phyloP scores from a whole-genome alignment of 75 land plant species.

The Cryptomeria japonica region DNA sequence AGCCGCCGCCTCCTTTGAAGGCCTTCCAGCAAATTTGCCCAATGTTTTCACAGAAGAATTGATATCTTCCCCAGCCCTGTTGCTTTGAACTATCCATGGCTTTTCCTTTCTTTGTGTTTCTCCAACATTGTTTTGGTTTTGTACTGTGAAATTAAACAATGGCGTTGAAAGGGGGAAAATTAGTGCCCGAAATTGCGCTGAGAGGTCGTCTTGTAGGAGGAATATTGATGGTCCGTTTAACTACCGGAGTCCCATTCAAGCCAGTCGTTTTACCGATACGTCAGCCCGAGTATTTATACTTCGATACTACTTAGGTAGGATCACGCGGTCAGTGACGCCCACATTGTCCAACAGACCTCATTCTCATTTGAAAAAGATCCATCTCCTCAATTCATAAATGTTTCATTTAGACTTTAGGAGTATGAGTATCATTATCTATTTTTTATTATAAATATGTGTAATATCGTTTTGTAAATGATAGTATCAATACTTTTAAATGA shows the following conservation, averaged over 20 bases:
- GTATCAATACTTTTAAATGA: too few species aligned
- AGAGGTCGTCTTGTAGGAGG: neutral
- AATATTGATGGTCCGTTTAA: neutral
- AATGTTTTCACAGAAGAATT: conserved; percentile 4
- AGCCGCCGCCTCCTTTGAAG: conserved; percentile 4
- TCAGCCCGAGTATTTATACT: too few species aligned
- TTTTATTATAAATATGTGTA: too few species aligned
- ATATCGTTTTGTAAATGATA: too few species aligned
- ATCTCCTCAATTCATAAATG: too few species aligned
- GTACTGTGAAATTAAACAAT: neutral
- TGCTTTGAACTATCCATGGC: neutral
- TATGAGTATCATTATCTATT: too few species aligned
- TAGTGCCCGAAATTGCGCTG: neutral
- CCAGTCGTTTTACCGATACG: neutral
- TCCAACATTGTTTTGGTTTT: neutral
- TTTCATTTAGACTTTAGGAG: too few species aligned
- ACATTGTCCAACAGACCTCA: too few species aligned
- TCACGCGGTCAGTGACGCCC: too few species aligned
- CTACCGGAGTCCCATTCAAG: neutral
- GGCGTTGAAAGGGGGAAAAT: neutral
- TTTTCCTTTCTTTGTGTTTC: neutral
- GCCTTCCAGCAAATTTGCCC: neutral
- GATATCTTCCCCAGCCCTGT: neutral
- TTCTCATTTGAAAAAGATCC: too few species aligned
- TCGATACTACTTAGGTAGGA: too few species aligned